Base-by-base conservation (phyloP, 2,329 filamentous ascomycete genomes). In the Xylaria multiplex region DNA sequence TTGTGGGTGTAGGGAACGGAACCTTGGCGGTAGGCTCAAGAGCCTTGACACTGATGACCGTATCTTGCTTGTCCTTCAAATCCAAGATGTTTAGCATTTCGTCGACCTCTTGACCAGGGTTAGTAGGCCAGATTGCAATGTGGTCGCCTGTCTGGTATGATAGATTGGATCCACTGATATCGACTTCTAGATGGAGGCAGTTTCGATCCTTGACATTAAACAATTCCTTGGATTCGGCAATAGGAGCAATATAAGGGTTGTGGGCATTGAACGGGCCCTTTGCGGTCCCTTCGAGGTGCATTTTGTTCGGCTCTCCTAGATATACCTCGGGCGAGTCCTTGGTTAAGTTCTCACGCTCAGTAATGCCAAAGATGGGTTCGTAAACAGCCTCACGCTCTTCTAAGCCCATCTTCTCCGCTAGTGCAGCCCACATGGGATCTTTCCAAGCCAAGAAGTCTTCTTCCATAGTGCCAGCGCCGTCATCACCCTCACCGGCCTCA, bases 371-470 rank as follows among this genome's bases (percentile, higher is more conserved):
- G 64, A 94, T 89, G 56, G 96, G 93, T 79, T 99, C 96, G 79
- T 98, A 99, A 66, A 97, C 90, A 68, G 94, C 93, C 78, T 99
- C 96, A 66, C 96, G 93, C 82, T 99, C 96, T 80, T 98, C 92
- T 62, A 99, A 83, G 60, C 88, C 88, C 91, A 99, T 93, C 77
- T 92, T 89, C 71, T 92, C 87, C 27, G 91, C 85, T 59, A 99
- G 85, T 66, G 91, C 92, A 74, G 87, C 84, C 96, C 96, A 99
- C 96, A 99, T 99, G 68, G 94, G 94, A 76, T 99, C 96, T 83
- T 99, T 99, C 96, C 96, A 99, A 71, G 95, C 93, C 75, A 99
- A 83, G 80, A 98, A 99, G 76, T 99, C 96, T 82, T 99, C 96
- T 82, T 99, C 96, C 96, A 99, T 99, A 64, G 96, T 99, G 68